Base-by-base conservation (phyloP, 1,284 basidiomycete genomes). In the Exobasidium rhododendri region DNA sequence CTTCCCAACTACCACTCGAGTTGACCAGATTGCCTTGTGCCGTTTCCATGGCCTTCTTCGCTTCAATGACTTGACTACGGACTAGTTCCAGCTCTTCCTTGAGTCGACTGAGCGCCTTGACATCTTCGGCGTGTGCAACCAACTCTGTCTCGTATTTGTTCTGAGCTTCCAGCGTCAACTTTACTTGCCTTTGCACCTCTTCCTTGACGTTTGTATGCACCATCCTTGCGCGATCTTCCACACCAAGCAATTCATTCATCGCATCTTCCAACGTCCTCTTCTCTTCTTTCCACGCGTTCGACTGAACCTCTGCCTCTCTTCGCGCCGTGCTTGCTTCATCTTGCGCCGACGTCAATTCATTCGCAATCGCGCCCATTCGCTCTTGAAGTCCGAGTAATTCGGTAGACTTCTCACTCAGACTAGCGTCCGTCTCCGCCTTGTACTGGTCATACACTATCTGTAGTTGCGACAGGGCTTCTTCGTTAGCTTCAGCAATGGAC, bases 401-500 rank as follows among this genome's bases (percentile, higher is more conserved):
- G 28, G 87, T 17, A 14, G 88, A 86, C 69, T 87, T 85, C 63
- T 83, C 83, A 11, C 86, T 80, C 10, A 71, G 47, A 32, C 62
- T 61, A 0, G 62, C 52, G 3, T 66, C 56, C 4, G 70, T 63
- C 20, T 44, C 58, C 1, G 63, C 49, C 58, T 70, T 63, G 82
- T 88, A 92, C 76, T 91, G 87, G 59, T 93, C 90, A 69, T 88
- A 87, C 0, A 89, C 89, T 0, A 82, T 80, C 59, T 87, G 88
- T 49, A 93, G 81, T 45, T 85, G 85, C 26, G 85, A 83, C 4
- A 93, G 82, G 17, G 90, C 89, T 65, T 84, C 84, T 74, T 93
- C 91, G 70, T 86, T 91, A 0, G 89, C 88, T 72, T 88, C 85
- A 62, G 88, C 89, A 71, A 92, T 91, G 62, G 89, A 86, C 77